Evolutionary conservation across 305 asterid genomes (phyloP).

Genomic region (Euphrasia arctica): DNA sequence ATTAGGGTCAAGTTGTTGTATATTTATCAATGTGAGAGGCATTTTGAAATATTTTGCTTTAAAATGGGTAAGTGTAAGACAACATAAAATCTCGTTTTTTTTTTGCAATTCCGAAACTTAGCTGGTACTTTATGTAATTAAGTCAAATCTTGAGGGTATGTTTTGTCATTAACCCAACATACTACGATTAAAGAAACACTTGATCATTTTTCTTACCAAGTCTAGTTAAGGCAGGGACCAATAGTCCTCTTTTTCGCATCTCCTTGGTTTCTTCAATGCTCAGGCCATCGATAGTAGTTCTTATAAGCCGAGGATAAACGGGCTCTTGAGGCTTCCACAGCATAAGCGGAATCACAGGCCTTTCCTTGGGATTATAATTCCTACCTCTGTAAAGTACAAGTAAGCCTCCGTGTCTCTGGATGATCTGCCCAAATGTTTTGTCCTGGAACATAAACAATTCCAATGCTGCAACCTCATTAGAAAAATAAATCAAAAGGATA

Average conservation of each 20-base stretch:
- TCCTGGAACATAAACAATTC: conserved; percentile 45
- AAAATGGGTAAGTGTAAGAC: too few species aligned
- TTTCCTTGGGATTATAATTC: conserved; percentile 54
- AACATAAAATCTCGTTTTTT: too few species aligned
- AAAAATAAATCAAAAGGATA: conserved; percentile 6
- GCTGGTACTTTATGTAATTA: too few species aligned
- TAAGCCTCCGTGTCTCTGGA: conserved; percentile 73
- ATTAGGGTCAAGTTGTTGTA: too few species aligned
- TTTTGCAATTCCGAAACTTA: too few species aligned
- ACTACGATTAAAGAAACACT: not conserved
- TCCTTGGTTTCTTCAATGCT: conserved; percentile 76
- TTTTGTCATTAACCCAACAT: not conserved
- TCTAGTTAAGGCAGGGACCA: conserved; percentile 57
- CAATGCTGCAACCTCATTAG: not conserved
- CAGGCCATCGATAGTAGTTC: conserved; percentile 73
- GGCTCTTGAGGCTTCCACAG: conserved; percentile 98
- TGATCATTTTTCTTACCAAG: conserved; percentile 47
- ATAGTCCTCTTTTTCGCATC: conserved; percentile 65
- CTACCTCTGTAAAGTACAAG: conserved; percentile 88
- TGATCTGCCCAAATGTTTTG: conserved; percentile 80
- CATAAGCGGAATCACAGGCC: conserved; percentile 84
- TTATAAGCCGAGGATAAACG: conserved; percentile 79
- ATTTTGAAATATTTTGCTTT: too few species aligned
- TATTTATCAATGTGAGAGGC: too few species aligned
- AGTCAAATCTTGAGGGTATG: not conserved